Percentiles rank a stretch among this genome's conserved stretches.
Evolutionary conservation across 1,284 basidiomycete genomes (phyloP).

Genomic region (Pascua sp.): DNA sequence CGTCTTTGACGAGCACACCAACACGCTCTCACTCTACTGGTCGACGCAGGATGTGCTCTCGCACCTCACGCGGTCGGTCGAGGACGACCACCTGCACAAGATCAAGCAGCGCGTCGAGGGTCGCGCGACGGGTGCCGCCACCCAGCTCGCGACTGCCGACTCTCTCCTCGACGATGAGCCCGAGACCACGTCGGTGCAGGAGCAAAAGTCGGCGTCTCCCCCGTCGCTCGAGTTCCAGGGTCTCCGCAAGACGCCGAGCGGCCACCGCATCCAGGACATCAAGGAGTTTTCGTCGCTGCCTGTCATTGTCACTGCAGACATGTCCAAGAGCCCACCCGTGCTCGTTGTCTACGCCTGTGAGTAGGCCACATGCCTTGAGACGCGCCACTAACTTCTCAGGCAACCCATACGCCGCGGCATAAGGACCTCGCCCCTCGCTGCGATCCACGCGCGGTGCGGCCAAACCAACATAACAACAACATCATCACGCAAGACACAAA

Average conservation of each 20-base stretch:
- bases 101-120: conserved; percentile 83
- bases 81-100: conserved; percentile 88
- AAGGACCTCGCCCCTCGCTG: too few relatives aligned
- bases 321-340: conserved; percentile 90
- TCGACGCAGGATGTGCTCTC: conserved; percentile 84
- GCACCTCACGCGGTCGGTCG: conserved; percentile 83
- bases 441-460: too few relatives aligned
- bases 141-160: conserved; percentile 69
- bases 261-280: conserved; percentile 90
- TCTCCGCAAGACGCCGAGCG: conserved; percentile 61
- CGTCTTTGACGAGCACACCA: conserved; percentile 86
- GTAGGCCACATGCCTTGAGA: neutral
- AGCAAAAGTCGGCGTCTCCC: conserved; percentile 66
- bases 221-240: conserved; percentile 72
- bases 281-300: conserved; percentile 84
- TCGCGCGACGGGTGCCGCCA: conserved; percentile 61
- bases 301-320: conserved; percentile 86
- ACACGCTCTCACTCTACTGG: conserved; percentile 70
- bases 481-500: neutral
- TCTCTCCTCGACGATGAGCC: conserved; percentile 83
- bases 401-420: neutral
- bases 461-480: too few relatives aligned
- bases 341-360: conserved; percentile 59
- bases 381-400: neutral
- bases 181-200: conserved; percentile 64